Conservation (phyloP, 73 alveolate genomes). For the Loxodes magnus region DNA sequence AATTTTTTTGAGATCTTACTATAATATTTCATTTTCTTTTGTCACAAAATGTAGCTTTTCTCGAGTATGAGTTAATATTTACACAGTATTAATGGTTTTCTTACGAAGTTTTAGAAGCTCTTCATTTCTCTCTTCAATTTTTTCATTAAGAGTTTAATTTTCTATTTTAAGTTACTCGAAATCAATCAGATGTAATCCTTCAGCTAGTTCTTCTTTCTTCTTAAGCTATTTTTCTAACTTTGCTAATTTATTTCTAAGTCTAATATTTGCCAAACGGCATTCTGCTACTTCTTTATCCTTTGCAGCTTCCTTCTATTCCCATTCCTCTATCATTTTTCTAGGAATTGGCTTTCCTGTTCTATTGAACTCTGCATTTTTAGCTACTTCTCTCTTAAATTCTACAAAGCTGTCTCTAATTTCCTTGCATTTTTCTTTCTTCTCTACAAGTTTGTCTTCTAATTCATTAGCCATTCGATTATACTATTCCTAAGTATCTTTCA, state of each 20-base stretch:
- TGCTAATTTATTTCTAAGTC: conserved; percentile 73
- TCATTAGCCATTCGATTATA: conserved; percentile 79
- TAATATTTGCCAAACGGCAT: conserved; percentile 57
- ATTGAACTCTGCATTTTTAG: conserved; percentile 76
- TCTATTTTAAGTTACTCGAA: conserved; percentile 91
- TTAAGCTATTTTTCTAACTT: conserved; percentile 78
- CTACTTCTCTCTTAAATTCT: conserved; percentile 87
- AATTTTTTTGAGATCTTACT: conserved; percentile 43
- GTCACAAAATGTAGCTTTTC: conserved; percentile 81
- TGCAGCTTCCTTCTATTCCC: conserved; percentile 43
- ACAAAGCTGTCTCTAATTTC: conserved; percentile 83
- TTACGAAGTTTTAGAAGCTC: conserved; percentile 85
- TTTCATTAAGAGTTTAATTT: conserved; percentile 89
- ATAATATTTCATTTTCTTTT: conserved; percentile 48
- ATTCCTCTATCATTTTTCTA: conserved; percentile 34
- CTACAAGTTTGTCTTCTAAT: conserved; percentile 60
- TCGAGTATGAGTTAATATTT: conserved; percentile 79
- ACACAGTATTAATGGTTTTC: conserved; percentile 82
- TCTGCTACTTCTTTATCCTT: conserved; percentile 50
- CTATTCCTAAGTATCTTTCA: conserved; percentile 76
- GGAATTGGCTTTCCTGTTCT: conserved; percentile 82
- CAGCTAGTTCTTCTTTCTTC: conserved; percentile 93
- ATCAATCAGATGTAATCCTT: conserved; percentile 93
- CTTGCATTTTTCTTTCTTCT: conserved; percentile 82
- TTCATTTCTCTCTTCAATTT: conserved; percentile 95